Evolutionary conservation across 306 rosid genomes (phyloP).

Genomic region (Casuarina cunninghamiana): DNA sequence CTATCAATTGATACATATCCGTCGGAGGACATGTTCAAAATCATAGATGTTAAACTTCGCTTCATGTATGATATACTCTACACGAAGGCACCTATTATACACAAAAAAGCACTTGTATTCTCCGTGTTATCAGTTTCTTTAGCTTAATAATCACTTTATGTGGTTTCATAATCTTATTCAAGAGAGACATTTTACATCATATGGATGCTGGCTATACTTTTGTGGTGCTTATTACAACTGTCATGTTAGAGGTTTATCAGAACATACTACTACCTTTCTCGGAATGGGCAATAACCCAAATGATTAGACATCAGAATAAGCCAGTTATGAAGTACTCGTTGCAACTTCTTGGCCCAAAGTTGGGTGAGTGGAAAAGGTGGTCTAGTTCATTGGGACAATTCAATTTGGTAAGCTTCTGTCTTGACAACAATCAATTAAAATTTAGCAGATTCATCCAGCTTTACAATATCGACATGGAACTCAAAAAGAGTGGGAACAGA

Average conservation of each 20-base stretch:
- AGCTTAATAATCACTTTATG: constrained; percentile 35
- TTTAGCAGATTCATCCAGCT: constrained; percentile 33
- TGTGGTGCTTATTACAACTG: constrained; percentile 44
- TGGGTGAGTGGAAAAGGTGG: constrained; percentile 59
- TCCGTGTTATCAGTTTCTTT: constrained; percentile 45
- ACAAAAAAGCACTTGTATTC: constrained; percentile 44
- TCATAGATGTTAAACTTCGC: constrained; percentile 56
- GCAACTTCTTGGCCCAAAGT: constrained; percentile 37
- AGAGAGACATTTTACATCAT: constrained; percentile 17
- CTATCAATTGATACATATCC: constrained; percentile 38
- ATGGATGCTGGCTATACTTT: constrained; percentile 37
- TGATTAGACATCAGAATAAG: constrained; percentile 41
- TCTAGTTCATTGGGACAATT: constrained; percentile 56
- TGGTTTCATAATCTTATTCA: constrained; percentile 41
- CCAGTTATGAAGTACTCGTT: constrained; percentile 38
- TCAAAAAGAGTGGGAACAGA: constrained; percentile 34
- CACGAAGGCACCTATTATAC: constrained; percentile 57
- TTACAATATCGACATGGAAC: constrained; percentile 29
- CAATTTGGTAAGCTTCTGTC: constrained; percentile 55
- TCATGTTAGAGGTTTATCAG: constrained; percentile 55
- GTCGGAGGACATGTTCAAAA: constrained; percentile 43
- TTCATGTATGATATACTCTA: constrained; percentile 73
- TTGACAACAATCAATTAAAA: constrained; percentile 40
- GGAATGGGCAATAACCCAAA: constrained; percentile 59
- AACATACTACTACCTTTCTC: constrained; percentile 53